These are phyloP conservation scores for Suillus placidus DNA, from an alignment of 768 basidiomycete species.

Conservation along the genomic window DNA sequence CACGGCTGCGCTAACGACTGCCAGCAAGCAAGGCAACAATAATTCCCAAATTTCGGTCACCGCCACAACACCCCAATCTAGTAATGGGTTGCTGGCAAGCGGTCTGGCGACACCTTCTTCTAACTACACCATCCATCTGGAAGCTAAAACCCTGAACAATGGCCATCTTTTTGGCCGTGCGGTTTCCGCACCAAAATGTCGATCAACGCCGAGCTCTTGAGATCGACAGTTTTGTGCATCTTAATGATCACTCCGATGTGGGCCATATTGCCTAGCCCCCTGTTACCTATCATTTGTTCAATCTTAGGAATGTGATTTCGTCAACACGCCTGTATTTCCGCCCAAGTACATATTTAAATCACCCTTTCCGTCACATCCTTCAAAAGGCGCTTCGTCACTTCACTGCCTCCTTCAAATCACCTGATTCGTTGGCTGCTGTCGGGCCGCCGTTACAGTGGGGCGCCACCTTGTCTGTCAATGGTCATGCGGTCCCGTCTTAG, in stretches of 20 bases:
- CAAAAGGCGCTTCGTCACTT: neutral
- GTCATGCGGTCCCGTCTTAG: too few relatives aligned
- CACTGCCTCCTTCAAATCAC: neutral
- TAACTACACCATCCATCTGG: slow-evolving; percentile 1
- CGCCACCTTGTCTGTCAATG: too few relatives aligned
- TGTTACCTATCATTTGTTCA: neutral
- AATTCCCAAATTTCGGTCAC: slow-evolving; percentile 26
- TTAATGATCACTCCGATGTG: neutral
- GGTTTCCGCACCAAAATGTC: neutral
- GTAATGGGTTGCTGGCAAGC: slow-evolving; percentile 8
- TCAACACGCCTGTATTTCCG: neutral
- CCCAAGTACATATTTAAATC: neutral
- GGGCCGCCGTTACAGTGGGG: neutral
- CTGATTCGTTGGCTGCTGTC: slow-evolving; percentile 1
- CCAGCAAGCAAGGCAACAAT: slow-evolving; percentile 26
- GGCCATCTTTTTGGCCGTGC: slow-evolving; percentile 1
- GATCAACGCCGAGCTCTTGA: neutral
- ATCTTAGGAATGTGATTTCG: neutral
- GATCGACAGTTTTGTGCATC: slow-evolving; percentile 1
- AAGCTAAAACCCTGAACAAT: slow-evolving; percentile 2
- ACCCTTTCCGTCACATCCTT: neutral
- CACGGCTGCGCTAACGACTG: slow-evolving; percentile 35
- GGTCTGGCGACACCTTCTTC: neutral
- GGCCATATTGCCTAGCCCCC: neutral
- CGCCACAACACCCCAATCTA: slow-evolving; percentile 8